Evolutionary conservation across 345 rosid genomes (phyloP).

Genomic region (Linum usitatissimum): DNA sequence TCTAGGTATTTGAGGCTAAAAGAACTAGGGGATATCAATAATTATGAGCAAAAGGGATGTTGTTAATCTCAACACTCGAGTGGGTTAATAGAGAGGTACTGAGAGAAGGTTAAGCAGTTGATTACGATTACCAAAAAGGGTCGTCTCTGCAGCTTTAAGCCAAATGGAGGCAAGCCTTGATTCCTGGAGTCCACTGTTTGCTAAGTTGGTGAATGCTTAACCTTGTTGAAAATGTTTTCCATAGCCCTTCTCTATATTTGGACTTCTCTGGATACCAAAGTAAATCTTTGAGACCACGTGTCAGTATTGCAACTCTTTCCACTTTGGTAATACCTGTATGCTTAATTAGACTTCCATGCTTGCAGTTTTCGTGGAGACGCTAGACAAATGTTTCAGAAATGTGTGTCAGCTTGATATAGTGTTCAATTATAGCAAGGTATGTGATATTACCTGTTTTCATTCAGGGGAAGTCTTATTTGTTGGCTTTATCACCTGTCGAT

Average conservation of each 20-base stretch:
- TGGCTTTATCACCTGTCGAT: too few relatives aligned
- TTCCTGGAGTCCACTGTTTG: background rate
- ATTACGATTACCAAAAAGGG: too few relatives aligned
- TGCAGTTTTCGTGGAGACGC: conserved; percentile 88
- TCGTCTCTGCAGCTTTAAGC: too few relatives aligned
- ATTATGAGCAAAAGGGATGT: too few relatives aligned
- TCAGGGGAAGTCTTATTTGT: background rate
- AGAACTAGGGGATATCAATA: too few relatives aligned
- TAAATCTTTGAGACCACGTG: background rate
- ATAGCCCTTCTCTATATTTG: background rate
- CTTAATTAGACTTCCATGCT: conserved; percentile 6
- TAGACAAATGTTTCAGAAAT: conserved; percentile 97
- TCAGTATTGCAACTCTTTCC: background rate
- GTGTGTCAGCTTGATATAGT: conserved; percentile 87
- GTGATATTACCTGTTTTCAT: conserved; percentile 7
- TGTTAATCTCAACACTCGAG: too few relatives aligned
- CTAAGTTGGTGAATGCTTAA: background rate
- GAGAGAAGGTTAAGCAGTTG: too few relatives aligned
- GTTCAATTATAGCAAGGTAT: conserved; percentile 82
- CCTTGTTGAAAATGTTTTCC: background rate
- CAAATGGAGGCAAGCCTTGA: background rate
- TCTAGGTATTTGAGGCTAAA: too few relatives aligned
- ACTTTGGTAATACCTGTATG: background rate
- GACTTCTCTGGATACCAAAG: background rate
- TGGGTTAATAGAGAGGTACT: too few relatives aligned